A percentile compares a stretch with the other conserved stretches of the same genome.
Evolutionary conservation across 331 rosid genomes (phyloP).

Genomic region (Malus hybrid): DNA sequence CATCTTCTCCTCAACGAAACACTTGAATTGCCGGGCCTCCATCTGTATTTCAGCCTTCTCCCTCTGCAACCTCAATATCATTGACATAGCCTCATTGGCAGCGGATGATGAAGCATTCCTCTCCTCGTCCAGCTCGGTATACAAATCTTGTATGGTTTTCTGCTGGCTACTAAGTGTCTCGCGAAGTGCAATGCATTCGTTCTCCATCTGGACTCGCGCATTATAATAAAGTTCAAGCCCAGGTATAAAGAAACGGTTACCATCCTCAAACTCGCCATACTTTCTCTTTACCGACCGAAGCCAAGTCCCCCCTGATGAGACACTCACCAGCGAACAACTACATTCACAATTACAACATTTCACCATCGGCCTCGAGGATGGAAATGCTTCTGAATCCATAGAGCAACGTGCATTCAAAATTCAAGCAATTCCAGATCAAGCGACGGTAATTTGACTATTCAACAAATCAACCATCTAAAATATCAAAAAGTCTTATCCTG

Average conservation of each 20-base stretch:
- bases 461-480: constrained; percentile 6
- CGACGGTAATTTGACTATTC: constrained; percentile 12
- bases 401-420: constrained; percentile 28
- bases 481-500: neutral
- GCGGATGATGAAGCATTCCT: constrained; percentile 92
- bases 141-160: constrained; percentile 55
- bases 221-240: constrained; percentile 29
- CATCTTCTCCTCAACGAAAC: constrained; percentile 73
- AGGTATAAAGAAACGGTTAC: constrained; percentile 25
- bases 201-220: constrained; percentile 56
- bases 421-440: constrained; percentile 14
- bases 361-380: constrained; percentile 38
- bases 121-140: constrained; percentile 84
- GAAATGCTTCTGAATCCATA: constrained; percentile 62
- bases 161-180: constrained; percentile 66
- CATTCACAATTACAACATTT: constrained; percentile 47
- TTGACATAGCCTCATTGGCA: constrained; percentile 92
- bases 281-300: constrained; percentile 62
- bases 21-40: constrained; percentile 95
- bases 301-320: constrained; percentile 38
- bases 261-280: constrained; percentile 38
- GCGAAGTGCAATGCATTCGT: constrained; percentile 62
- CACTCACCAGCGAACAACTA: constrained; percentile 33
- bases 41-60: constrained; percentile 95
- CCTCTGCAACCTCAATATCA: constrained; percentile 93